phyloP scores from a whole-genome alignment of 1,139 yeast species.

The Blastobotrys malaysiensis region DNA sequence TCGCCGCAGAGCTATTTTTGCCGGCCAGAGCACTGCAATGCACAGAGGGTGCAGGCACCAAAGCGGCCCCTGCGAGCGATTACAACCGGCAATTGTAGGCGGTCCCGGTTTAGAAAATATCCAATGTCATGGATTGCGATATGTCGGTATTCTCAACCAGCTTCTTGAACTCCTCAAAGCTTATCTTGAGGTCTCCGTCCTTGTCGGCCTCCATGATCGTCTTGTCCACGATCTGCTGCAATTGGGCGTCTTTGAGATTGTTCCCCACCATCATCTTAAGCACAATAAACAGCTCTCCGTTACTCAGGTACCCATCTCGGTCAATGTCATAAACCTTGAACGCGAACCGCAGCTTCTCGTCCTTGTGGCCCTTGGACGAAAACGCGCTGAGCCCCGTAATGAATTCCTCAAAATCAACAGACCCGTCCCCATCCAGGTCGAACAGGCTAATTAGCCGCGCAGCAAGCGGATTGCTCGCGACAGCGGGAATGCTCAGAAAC shows the following conservation, averaged over 20 bases:
- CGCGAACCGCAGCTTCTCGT: slow-evolving; percentile 82
- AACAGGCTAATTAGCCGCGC: slow-evolving; percentile 87
- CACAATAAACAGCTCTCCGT: slow-evolving; percentile 89
- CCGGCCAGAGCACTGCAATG: too few species aligned
- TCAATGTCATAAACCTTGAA: slow-evolving; percentile 95
- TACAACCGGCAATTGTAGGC: too few species aligned
- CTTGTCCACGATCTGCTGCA: slow-evolving; percentile 93
- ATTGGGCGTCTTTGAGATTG: slow-evolving; percentile 76
- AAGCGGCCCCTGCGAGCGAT: too few species aligned
- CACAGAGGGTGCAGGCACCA: too few species aligned
- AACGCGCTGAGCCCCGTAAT: slow-evolving; percentile 86
- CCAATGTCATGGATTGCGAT: slow-evolving; percentile 38
- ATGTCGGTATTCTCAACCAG: slow-evolving; percentile 37
- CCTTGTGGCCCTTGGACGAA: slow-evolving; percentile 78
- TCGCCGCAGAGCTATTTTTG: too few species aligned
- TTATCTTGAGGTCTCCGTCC: slow-evolving; percentile 85
- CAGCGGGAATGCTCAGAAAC: slow-evolving; percentile 89
- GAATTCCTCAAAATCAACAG: slow-evolving; percentile 93
- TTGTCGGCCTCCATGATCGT: slow-evolving; percentile 91
- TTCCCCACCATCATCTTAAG: slow-evolving; percentile 97
- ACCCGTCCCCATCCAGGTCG: slow-evolving; percentile 90
- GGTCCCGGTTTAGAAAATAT: slow-evolving; percentile 30
- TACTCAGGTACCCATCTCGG: slow-evolving; percentile 88
- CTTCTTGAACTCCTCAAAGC: slow-evolving; percentile 78
- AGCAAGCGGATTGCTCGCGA: slow-evolving; percentile 85